phyloP scores from a whole-genome alignment of 495 filamentous ascomycete species.

The Podospora pseudoanserina region DNA sequence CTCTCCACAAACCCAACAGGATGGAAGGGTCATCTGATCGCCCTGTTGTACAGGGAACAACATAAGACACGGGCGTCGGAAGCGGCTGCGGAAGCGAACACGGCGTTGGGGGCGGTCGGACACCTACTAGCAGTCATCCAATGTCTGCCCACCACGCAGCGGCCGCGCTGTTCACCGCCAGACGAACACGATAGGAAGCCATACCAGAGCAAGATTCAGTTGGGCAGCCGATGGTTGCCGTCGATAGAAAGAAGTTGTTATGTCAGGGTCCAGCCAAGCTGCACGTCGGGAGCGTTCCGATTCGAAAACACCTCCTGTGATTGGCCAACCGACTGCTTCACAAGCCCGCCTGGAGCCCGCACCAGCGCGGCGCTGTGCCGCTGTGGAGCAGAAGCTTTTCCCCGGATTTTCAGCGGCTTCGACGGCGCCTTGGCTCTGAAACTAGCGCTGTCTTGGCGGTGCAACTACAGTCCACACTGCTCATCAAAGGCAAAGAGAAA shows the following conservation, averaged over 20 bases:
- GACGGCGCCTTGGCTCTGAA: neutral
- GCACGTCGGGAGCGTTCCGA: slow-evolving; percentile 15
- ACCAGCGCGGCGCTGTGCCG: neutral
- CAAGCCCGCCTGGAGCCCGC: neutral
- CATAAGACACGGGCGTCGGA: slow-evolving; percentile 1
- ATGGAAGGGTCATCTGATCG: neutral
- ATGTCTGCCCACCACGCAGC: neutral
- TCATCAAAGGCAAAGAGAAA: too few relatives aligned
- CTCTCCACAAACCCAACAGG: neutral
- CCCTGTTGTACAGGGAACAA: neutral
- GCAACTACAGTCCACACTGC: neutral
- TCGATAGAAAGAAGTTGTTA: slow-evolving; percentile 11
- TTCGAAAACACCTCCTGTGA: slow-evolving; percentile 13
- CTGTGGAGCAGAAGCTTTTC: slow-evolving; percentile 1
- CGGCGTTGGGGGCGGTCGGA: neutral
- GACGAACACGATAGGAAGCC: neutral
- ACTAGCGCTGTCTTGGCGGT: neutral
- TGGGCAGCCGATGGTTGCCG: slow-evolving; percentile 17
- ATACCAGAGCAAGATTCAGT: neutral
- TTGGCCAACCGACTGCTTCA: slow-evolving; percentile 8
- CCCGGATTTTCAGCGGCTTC: slow-evolving; percentile 4
- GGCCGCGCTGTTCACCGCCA: neutral
- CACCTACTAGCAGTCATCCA: neutral
- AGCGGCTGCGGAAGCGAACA: neutral
- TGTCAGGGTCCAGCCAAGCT: slow-evolving; percentile 19